Evolutionary conservation across 2,329 filamentous ascomycete species (phyloP).

Genomic region (Penicillium sp.): DNA sequence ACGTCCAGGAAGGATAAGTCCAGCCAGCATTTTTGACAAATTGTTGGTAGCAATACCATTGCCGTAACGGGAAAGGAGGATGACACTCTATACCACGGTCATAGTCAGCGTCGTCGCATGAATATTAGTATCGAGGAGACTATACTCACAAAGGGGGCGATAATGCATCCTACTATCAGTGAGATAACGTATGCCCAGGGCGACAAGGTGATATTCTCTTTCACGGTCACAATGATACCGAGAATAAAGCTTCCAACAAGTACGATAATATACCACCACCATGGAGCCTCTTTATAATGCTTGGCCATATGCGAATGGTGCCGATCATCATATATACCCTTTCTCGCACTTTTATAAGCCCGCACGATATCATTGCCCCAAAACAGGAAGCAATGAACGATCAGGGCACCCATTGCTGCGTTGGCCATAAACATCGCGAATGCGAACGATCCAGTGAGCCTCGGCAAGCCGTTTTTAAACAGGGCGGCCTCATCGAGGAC

Average conservation of each 20-base stretch:
- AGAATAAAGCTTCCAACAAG: conserved; percentile 32
- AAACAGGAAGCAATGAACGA: conserved; percentile 54
- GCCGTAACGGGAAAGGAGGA: conserved; percentile 54
- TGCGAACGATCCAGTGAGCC: conserved; percentile 51
- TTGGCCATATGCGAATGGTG: conserved; percentile 55
- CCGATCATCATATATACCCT: conserved; percentile 48
- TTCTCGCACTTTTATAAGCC: conserved; percentile 49
- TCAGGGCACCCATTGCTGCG: conserved; percentile 56
- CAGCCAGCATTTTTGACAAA: conserved; percentile 57
- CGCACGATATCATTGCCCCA: conserved; percentile 54
- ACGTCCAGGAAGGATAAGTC: conserved; percentile 50
- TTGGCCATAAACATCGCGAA: conserved; percentile 58
- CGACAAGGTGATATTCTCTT: conserved; percentile 32
- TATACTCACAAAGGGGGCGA: conserved; percentile 25
- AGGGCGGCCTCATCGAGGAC: conserved; percentile 36
- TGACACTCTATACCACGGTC: conserved; percentile 42
- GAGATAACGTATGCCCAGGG: conserved; percentile 35
- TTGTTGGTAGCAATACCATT: conserved; percentile 61
- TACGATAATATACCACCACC: conserved; percentile 35
- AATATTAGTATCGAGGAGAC: background rate
- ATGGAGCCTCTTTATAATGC: conserved; percentile 51
- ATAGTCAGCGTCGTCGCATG: background rate
- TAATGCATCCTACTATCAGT: conserved; percentile 28
- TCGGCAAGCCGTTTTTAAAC: conserved; percentile 47
- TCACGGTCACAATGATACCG: conserved; percentile 29